Evolutionary conservation across 192 early-diverging fungal genomes (phyloP).

Genomic region (Backusella sp.): DNA sequence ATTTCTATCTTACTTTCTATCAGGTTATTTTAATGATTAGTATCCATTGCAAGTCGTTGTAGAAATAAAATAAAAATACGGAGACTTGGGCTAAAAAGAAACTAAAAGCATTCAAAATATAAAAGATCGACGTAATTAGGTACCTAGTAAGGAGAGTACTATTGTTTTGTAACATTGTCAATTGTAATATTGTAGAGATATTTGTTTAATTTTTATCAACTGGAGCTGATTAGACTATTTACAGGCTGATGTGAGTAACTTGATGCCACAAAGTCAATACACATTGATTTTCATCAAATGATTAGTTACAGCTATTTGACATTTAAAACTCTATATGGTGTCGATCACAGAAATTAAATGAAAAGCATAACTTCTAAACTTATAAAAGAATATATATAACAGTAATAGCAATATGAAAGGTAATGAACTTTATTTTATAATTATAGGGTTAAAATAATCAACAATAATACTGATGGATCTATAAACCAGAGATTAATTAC

Average conservation of each 20-base stretch:
- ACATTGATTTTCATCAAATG: not conserved
- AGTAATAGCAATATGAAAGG: not conserved
- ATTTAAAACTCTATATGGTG: not conserved
- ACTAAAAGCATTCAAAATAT: not conserved
- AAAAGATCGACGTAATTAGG: not conserved
- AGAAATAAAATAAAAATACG: not conserved
- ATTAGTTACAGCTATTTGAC: not conserved
- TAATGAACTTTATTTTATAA: not conserved
- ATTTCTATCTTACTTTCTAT: not conserved
- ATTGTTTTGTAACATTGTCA: not conserved
- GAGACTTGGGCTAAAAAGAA: constrained; percentile 1
- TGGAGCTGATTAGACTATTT: not conserved
- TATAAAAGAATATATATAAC: not conserved
- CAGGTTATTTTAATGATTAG: not conserved
- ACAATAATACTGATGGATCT: not conserved
- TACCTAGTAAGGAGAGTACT: not conserved
- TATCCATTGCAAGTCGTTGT: not conserved
- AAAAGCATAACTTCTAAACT: not conserved
- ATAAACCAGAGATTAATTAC: not conserved
- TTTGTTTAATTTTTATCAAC: not conserved
- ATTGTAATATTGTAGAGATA: not conserved
- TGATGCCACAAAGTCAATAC: not conserved
- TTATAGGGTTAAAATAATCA: not conserved
- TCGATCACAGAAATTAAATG: not conserved
- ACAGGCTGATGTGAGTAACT: not conserved